Base-by-base conservation (phyloP, 2,329 filamentous ascomycete genomes). In the Akanthomyces muscarius region DNA sequence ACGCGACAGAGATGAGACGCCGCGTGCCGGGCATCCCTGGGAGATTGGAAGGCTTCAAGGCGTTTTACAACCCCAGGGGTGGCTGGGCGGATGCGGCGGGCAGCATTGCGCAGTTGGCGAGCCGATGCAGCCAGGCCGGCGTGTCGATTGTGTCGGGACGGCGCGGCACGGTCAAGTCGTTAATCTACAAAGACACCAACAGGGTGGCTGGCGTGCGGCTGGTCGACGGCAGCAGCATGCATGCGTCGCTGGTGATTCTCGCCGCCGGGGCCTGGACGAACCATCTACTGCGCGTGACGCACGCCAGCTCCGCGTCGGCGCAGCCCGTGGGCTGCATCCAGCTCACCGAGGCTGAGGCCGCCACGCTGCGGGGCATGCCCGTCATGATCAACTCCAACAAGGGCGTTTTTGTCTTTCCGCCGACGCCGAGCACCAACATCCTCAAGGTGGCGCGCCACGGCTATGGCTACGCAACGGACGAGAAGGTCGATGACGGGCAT, bases 221-320 rank as follows among this genome's bases (percentile, higher is more conserved):
- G 1, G 65, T 68, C 0, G 63, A 69, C 33, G 80, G 80, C 2
- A 73, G 75, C 10, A 76, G 74, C 4, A 66, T 89, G 5, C 72
- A 72, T 1, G 87, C 86, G 1, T 81, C 84, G 63, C 77, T 88
- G 8, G 84, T 86, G 11, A 78, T 91, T 59, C 75, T 92, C 3
- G 86, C 89, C 1, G 83, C 87, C 1, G 89, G 89, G 11, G 88
- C 89, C 3, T 91, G 89, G 88, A 87, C 86, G 16, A 74, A 73
- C 16, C 57, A 68, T 1, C 54, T 76, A 0, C 16, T 91, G 50
- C 85, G 89, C 68, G 76, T 90, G 1, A 79, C 82, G 30, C 86
- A 87, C 50, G 80, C 86, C 16, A 83, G 82, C 28, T 81, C 84
- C 61, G 84, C 87, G 0, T 89, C 87, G 0, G 88, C 86, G 0